phyloP scores from a whole-genome alignment of 2,329 filamentous ascomycete species.

The Delphinella strobiligena region DNA sequence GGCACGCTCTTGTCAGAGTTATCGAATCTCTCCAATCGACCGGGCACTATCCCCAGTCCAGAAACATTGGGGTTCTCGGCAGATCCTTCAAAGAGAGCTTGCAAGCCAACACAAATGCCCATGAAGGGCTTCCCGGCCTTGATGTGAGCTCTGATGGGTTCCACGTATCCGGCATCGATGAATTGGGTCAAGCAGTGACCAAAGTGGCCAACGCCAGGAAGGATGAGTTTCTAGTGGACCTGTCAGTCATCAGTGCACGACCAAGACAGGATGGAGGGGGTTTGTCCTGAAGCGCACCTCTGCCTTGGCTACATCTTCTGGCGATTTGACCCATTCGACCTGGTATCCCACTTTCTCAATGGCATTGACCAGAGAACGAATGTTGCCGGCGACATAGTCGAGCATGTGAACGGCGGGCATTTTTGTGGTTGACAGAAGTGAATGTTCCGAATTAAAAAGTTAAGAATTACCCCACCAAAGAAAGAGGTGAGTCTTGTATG shows the following conservation, averaged over 20 bases:
- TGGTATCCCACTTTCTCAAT: slow-evolving; percentile 91
- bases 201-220: slow-evolving; percentile 95
- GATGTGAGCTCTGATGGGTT: slow-evolving; percentile 73
- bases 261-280: not conserved
- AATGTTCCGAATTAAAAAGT: too few relatives aligned
- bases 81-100: slow-evolving; percentile 80
- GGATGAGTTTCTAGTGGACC: slow-evolving; percentile 64
- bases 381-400: slow-evolving; percentile 92
- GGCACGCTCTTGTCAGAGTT: slow-evolving; percentile 77
- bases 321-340: slow-evolving; percentile 81
- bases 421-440: slow-evolving; percentile 1
- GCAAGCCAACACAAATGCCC: slow-evolving; percentile 90
- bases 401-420: slow-evolving; percentile 72
- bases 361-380: slow-evolving; percentile 90
- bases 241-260: slow-evolving; percentile 21
- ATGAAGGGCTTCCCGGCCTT: slow-evolving; percentile 91
- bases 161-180: slow-evolving; percentile 66
- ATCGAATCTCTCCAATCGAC: slow-evolving; percentile 62
- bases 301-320: slow-evolving; percentile 71
- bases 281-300: slow-evolving; percentile 45
- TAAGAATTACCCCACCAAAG: too few relatives aligned
- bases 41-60: slow-evolving; percentile 66
- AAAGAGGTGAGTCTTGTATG: too few relatives aligned
- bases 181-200: slow-evolving; percentile 89
- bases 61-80: slow-evolving; percentile 60